Base-by-base conservation (phyloP, 2,329 filamentous ascomycete genomes). In the Pseudopyricularia javanii region DNA sequence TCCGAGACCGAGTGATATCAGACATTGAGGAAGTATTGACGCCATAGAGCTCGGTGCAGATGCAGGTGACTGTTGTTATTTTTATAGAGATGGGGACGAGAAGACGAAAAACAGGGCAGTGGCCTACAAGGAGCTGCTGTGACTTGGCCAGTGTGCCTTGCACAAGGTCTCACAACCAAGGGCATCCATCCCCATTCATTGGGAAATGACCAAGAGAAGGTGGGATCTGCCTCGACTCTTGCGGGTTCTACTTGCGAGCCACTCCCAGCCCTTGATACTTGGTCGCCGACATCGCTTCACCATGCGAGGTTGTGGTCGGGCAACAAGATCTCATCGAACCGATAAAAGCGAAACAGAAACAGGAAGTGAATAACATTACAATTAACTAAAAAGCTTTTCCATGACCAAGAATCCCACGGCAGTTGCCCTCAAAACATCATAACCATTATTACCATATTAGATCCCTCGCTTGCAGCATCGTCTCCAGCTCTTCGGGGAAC, bases 391-490 rank as follows among this genome's bases (percentile, higher is more conserved):
- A n/a, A n/a, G n/a, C n/a, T n/a, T n/a, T n/a, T n/a, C n/a, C n/a
- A n/a, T n/a, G n/a, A n/a, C n/a, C n/a, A n/a, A n/a, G n/a, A n/a
- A n/a, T n/a, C n/a, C n/a, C 37, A 43, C 37, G 37, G 17, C 24
- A 9, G 37, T 5, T 20, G 4, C n/a, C 24, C 37, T n/a, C 20
- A 11, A 40, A 43, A 43, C 37, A 9, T 20, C 20, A 20, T 24
- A 43, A 24, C 26, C 24, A 28, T 9, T 24, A 33, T 33, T 47
- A 52, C 50, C 50, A 0, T 15, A 56, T 54, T 7, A 56, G 54
- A n/a, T 56, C 55, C 26, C 51, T 35, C 15, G 54, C 55, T 11
- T 54, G 53, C 17, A 56, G 49, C 53, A 56, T 54, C 20, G 49
- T 49, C 14, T 47, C 54, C 26, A 51, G 40, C 26, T 52, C 35